Conservation (phyloP, 345 rosid genomes). For the Dimocarpus longan region DNA sequence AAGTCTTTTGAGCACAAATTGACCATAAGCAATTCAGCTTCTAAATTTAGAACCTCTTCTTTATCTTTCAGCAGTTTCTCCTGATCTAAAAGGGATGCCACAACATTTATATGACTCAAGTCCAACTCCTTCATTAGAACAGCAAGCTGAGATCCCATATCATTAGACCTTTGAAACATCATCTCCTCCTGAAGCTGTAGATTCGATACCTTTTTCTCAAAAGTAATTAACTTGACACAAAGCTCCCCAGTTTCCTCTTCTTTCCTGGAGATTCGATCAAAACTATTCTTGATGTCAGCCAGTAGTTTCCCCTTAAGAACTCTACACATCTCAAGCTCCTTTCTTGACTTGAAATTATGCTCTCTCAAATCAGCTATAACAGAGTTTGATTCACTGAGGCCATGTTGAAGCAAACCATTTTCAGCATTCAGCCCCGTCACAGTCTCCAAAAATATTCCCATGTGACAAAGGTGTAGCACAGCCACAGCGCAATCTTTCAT, state of each 20-base stretch:
- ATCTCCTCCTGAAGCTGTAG: constrained; percentile 83
- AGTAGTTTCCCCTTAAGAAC: constrained; percentile 74
- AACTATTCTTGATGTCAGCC: constrained; percentile 81
- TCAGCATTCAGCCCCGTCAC: constrained; percentile 81
- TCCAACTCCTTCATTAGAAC: constrained; percentile 75
- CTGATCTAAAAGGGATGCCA: constrained; percentile 56
- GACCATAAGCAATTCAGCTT: constrained; percentile 51
- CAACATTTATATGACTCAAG: constrained; percentile 48
- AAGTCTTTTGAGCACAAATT: constrained; percentile 63
- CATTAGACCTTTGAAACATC: constrained; percentile 83
- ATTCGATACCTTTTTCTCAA: constrained; percentile 65
- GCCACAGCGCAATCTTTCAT: constrained; percentile 90
- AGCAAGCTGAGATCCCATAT: constrained; percentile 82
- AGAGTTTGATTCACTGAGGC: constrained; percentile 68
- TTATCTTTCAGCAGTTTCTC: constrained; percentile 52
- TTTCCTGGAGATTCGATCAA: constrained; percentile 71
- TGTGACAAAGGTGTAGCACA: constrained; percentile 86
- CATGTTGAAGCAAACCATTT: constrained; percentile 84
- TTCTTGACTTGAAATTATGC: constrained; percentile 66
- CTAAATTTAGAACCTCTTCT: constrained; percentile 47
- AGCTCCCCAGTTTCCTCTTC: constrained; percentile 78
- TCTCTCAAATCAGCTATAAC: constrained; percentile 71
- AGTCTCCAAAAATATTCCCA: constrained; percentile 83
- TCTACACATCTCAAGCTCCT: constrained; percentile 81
- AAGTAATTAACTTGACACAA: constrained; percentile 55